A percentile compares a stretch with the other conserved stretches of the same genome.
Conservation (phyloP, 1,139 yeast species). For the Yamadazyma atlantica region DNA sequence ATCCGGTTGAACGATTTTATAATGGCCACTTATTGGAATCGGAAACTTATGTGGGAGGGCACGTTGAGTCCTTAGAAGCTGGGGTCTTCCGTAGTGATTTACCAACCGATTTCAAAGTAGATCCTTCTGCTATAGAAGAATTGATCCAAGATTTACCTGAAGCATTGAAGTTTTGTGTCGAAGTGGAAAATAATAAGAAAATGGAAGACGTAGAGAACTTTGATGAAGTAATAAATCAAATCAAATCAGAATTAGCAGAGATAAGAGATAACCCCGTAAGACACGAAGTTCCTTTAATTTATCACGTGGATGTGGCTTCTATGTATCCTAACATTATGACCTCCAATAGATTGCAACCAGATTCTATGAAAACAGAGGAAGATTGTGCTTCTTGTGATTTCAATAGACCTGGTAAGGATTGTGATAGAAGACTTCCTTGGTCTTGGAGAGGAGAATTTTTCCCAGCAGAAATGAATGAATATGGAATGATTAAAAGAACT, state of each 20-base stretch:
- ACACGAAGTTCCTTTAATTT: constrained; percentile 79
- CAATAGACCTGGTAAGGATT: constrained; percentile 89
- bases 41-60: constrained; percentile 99
- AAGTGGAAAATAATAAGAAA: constrained; percentile 73
- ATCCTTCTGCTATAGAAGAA: constrained; percentile 81
- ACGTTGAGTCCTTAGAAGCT: constrained; percentile 95
- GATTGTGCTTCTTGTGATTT: constrained; percentile 98
- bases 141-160: constrained; percentile 68
- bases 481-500: constrained; percentile 84
- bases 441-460: constrained; percentile 97
- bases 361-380: constrained; percentile 92
- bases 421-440: constrained; percentile 94
- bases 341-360: constrained; percentile 95
- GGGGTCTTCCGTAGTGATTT: constrained; percentile 96
- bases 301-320: constrained; percentile 98
- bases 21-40: constrained; percentile 92
- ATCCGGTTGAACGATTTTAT: constrained; percentile 88
- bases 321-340: constrained; percentile 99
- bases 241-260: constrained; percentile 53
- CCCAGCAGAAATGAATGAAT: constrained; percentile 91
- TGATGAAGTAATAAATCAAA: constrained; percentile 66
- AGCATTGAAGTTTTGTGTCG: constrained; percentile 80
- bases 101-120: constrained; percentile 71
- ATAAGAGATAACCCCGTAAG: constrained; percentile 65
- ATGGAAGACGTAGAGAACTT: constrained; percentile 77